These are phyloP conservation scores for Stemphylium vesicarium DNA, from an alignment of 2,329 filamentous ascomycete genomes.

Conservation along the genomic window DNA sequence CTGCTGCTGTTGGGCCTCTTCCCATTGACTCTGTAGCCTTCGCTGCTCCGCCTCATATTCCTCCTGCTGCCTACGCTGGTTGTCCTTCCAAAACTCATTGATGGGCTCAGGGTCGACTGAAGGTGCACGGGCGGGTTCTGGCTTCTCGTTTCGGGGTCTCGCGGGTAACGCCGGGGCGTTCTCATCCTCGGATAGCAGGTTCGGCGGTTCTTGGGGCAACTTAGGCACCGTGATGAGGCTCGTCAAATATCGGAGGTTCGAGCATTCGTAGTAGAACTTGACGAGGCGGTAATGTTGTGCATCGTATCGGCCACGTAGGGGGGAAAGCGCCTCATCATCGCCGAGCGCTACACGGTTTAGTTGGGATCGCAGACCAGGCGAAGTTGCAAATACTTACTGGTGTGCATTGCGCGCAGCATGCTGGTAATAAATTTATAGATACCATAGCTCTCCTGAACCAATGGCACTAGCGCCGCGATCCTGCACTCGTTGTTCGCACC, in stretches of 20 bases:
- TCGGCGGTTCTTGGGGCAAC: slow-evolving; percentile 91
- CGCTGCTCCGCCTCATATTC: slow-evolving; percentile 95
- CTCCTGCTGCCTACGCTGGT: slow-evolving; percentile 87
- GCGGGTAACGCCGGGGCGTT: slow-evolving; percentile 81
- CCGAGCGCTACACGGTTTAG: slow-evolving; percentile 70
- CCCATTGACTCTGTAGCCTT: slow-evolving; percentile 84
- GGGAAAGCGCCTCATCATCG: slow-evolving; percentile 89
- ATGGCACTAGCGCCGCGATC: slow-evolving; percentile 88
- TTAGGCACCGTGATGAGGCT: slow-evolving; percentile 96
- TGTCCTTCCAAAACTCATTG: slow-evolving; percentile 96
- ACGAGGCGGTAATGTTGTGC: slow-evolving; percentile 95
- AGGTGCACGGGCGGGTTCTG: slow-evolving; percentile 65
- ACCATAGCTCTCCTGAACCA: slow-evolving; percentile 97
- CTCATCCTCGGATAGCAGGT: slow-evolving; percentile 80
- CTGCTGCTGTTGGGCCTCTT: slow-evolving; percentile 79
- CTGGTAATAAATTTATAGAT: slow-evolving; percentile 99
- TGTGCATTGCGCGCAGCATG: slow-evolving; percentile 98
- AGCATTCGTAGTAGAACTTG: slow-evolving; percentile 99
- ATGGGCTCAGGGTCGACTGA: slow-evolving; percentile 90
- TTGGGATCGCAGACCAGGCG: neutral
- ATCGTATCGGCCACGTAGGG: slow-evolving; percentile 86
- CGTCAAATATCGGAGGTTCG: slow-evolving; percentile 94
- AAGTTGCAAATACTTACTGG: slow-evolving; percentile 64
- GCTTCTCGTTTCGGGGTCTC: slow-evolving; percentile 72
- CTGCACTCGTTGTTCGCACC: slow-evolving; percentile 95